phyloP scores from a whole-genome alignment of 371 early-diverging fungal genomes.

The Rhizomucor pusillus region DNA sequence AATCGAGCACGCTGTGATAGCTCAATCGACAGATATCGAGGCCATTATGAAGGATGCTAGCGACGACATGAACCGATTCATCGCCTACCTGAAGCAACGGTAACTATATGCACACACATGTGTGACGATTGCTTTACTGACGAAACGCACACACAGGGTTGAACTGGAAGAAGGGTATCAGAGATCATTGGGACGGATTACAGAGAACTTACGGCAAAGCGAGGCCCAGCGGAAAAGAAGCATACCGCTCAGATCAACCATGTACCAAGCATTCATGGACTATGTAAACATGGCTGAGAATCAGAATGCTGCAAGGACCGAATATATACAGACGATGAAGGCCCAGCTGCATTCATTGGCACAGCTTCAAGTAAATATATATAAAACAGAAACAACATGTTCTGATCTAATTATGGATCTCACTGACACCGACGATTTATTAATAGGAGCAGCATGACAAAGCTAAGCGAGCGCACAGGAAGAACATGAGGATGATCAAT shows the following conservation, averaged over 20 bases:
- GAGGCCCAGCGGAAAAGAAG: conserved; percentile 6
- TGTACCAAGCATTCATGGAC: conserved; percentile 10
- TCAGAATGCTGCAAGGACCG: conserved; percentile 10
- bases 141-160: conserved; percentile 6
- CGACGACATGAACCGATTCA: conserved; percentile 14
- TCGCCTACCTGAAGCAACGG: conserved; percentile 20
- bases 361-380: conserved; percentile 17
- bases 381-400: background rate
- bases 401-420: conserved; percentile 6
- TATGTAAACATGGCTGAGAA: conserved; percentile 11
- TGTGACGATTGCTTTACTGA: background rate
- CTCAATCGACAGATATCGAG: conserved; percentile 18
- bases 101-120: conserved; percentile 1
- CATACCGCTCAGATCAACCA: background rate
- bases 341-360: conserved; percentile 13
- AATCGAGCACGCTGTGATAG: background rate
- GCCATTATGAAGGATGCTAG: conserved; percentile 10
- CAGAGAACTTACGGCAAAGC: conserved; percentile 7
- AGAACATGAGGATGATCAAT: conserved; percentile 17
- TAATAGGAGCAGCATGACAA: conserved; percentile 22
- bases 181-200: conserved; percentile 16
- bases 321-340: conserved; percentile 24
- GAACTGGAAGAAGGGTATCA: conserved; percentile 29
- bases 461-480: conserved; percentile 11
- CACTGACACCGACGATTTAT: background rate